Conservation (phyloP, 2,329 filamentous ascomycete species). For the Leptographium wingfieldii region DNA sequence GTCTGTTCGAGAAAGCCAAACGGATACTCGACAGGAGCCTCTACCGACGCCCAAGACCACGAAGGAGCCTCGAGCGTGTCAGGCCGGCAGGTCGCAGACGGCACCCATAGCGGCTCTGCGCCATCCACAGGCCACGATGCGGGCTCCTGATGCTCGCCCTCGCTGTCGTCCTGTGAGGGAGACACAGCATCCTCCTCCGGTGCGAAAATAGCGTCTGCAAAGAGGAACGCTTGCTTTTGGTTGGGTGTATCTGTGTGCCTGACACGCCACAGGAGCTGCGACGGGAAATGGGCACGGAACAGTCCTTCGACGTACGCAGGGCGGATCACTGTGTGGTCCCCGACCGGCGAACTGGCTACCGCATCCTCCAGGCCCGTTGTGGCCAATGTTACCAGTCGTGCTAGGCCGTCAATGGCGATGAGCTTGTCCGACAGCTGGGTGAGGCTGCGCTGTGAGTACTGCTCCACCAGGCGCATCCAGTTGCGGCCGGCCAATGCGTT, state of each 20-base stretch:
- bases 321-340: constrained; percentile 1
- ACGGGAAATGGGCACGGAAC: constrained; percentile 1
- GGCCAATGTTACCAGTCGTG: neutral
- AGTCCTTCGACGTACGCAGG: constrained; percentile 4
- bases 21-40: constrained; percentile 3
- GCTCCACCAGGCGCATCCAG: constrained; percentile 4
- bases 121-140: too few relatives aligned
- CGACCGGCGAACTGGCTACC: neutral
- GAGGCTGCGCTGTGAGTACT: constrained; percentile 4
- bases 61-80: constrained; percentile 1
- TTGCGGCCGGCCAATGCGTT: neutral
- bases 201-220: too few relatives aligned
- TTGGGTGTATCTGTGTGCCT: neutral
- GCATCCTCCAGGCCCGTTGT: neutral
- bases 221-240: too few relatives aligned
- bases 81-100: neutral
- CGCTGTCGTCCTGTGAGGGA: too few relatives aligned
- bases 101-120: neutral
- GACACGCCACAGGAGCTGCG: constrained; percentile 2
- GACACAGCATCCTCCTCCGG: too few relatives aligned
- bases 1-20: neutral
- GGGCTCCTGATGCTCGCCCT: too few relatives aligned
- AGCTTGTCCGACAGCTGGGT: constrained; percentile 7
- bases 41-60: constrained; percentile 6
- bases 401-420: constrained; percentile 6